A percentile compares a stretch with the other conserved stretches of the same genome.
phyloP scores from a whole-genome alignment of 768 basidiomycete species.

The Boletellus ananas region DNA sequence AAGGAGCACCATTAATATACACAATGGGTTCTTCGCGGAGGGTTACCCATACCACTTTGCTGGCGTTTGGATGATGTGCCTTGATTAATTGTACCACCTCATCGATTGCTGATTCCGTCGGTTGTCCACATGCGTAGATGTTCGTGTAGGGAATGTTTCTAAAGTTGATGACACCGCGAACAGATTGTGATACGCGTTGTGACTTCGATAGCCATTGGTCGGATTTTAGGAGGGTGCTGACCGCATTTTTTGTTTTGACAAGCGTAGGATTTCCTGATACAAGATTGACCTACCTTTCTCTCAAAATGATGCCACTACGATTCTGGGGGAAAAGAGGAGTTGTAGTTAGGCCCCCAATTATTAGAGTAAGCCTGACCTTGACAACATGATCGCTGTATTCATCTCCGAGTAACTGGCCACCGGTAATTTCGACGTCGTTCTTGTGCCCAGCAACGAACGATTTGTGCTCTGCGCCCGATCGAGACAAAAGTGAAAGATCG shows the following conservation, averaged over 20 bases:
- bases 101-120: slow-evolving; percentile 79
- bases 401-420: slow-evolving; percentile 86
- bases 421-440: slow-evolving; percentile 69
- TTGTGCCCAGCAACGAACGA: slow-evolving; percentile 63
- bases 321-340: slow-evolving; percentile 46
- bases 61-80: slow-evolving; percentile 52
- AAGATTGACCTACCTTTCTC: slow-evolving; percentile 61
- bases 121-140: slow-evolving; percentile 92
- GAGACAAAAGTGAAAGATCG: slow-evolving; percentile 81
- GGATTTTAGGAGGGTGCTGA: slow-evolving; percentile 83
- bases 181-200: slow-evolving; percentile 56
- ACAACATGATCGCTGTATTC: slow-evolving; percentile 96
- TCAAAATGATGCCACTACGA: slow-evolving; percentile 89
- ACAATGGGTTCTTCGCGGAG: slow-evolving; percentile 91
- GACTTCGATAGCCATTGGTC: slow-evolving; percentile 86
- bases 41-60: slow-evolving; percentile 83
- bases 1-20: slow-evolving; percentile 90
- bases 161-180: slow-evolving; percentile 96
- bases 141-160: slow-evolving; percentile 75
- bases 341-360: not conserved
- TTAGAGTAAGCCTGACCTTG: slow-evolving; percentile 47
- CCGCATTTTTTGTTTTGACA: not conserved
- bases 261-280: slow-evolving; percentile 1
- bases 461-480: slow-evolving; percentile 54
- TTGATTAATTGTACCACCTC: slow-evolving; percentile 69